Evolutionary conservation across 306 rosid genomes (phyloP), one percentile per base, ranked within the genome.

Genomic region (Canavalia ensiformis): DNA sequence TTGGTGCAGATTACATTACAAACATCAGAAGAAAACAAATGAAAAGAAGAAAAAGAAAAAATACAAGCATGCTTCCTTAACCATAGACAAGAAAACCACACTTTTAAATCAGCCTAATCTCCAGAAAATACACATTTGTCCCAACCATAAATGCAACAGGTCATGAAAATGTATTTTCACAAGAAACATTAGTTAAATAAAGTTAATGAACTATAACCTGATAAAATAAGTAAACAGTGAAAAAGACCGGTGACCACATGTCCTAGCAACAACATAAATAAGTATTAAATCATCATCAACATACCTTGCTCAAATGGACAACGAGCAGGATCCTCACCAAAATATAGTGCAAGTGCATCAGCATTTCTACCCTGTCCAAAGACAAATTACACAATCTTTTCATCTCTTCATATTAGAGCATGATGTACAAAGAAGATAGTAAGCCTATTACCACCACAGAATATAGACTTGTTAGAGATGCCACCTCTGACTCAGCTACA

Each of bases 261-360:
- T 49, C 42, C 66, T 58, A 65, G 41, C 31, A 8, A 50, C 35
- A 81, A 10, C 35, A n/a, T 52, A 33, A 41, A 45, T 47, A 69
- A 30, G 25, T 25, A 73, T 54, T n/a, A 13, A 18, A 18, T 18
- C 25, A 68, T 55, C 79, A 71, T 28, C 72, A 76, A 81, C 87
- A 83, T 86, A 93, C 99, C 98, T 90, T 96, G 99, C 81, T 96
- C 99, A 83, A 92, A 92, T 25, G 98, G 97, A 88, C 85, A 93
- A 11, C 91, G 89, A 25, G 94, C 85, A 73, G 99, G 99, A 87
- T 96, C 98, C 91, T 96, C 99, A 8, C 94, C 94, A 74, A 96
- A 93, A 85, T 96, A 96, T 39, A 81, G 84, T 33, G 97, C 97
- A 81, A 96, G 98, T 56, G 91, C 95, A 88, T 96, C 99, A 1